Conservation (phyloP, 1,139 yeast species). For the Geotrichum klebahnii region DNA sequence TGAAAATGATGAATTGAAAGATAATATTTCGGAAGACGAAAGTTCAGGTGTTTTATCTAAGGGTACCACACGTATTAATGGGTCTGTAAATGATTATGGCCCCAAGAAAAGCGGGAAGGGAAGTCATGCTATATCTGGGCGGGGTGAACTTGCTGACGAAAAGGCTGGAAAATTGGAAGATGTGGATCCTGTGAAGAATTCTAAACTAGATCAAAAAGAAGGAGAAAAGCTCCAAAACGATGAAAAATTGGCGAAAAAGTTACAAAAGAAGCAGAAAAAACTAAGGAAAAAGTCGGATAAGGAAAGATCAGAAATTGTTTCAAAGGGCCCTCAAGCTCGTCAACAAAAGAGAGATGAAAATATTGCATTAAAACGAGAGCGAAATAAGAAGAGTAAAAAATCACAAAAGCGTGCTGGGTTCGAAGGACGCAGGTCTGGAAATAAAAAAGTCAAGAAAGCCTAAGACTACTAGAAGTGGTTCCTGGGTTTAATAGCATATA, state of each 20-base stretch:
- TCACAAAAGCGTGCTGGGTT: constrained; percentile 47
- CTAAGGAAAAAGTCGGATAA: constrained; percentile 77
- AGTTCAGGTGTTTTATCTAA: constrained; percentile 57
- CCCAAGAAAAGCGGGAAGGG: constrained; percentile 64
- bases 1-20: too few species aligned
- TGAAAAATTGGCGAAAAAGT: constrained; percentile 78
- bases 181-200: constrained; percentile 69
- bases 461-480: too few species aligned
- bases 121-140: constrained; percentile 84
- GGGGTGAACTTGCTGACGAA: constrained; percentile 66
- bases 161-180: constrained; percentile 61
- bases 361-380: constrained; percentile 65
- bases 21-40: constrained; percentile 27
- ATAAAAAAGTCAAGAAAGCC: background rate
- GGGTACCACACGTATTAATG: constrained; percentile 78
- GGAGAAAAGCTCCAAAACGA: constrained; percentile 86
- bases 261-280: constrained; percentile 76
- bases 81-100: constrained; percentile 63
- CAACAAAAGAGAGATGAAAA: constrained; percentile 83
- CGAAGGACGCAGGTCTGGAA: constrained; percentile 2
- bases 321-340: constrained; percentile 67
- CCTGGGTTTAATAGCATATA: too few species aligned
- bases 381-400: constrained; percentile 54
- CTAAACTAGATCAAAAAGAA: constrained; percentile 79
- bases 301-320: constrained; percentile 78